A percentile compares a stretch with the other conserved stretches of the same genome.
Conservation (phyloP, 2,329 filamentous ascomycete genomes). For the Aspergillus vadensis region DNA sequence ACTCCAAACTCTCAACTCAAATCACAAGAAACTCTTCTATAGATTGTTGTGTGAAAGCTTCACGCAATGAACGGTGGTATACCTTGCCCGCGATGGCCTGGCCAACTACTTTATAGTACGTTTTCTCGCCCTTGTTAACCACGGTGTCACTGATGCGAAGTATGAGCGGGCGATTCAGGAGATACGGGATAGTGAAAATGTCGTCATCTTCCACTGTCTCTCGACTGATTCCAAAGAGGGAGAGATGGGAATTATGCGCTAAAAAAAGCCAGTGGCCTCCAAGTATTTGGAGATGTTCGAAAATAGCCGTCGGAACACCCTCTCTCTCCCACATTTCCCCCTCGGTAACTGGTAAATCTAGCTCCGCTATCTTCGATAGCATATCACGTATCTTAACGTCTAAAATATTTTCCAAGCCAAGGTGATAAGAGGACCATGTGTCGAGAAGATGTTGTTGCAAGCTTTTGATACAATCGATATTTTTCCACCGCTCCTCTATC, state of each 20-base stretch:
- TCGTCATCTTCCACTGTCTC: neutral
- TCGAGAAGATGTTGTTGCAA: no score
- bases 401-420: no score
- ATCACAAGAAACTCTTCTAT: neutral
- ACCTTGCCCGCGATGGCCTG: neutral
- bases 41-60: neutral
- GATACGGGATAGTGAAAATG: neutral
- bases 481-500: neutral
- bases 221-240: neutral
- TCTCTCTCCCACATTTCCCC: no score
- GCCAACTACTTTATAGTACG: neutral
- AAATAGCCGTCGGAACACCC: no score
- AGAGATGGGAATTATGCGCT: neutral
- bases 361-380: no score
- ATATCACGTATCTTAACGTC: no score
- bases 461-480: no score
- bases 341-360: no score
- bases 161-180: neutral
- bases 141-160: neutral
- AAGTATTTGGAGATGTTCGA: neutral
- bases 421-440: no score
- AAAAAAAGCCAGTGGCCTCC: neutral
- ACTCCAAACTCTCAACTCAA: neutral
- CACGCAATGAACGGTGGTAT: neutral
- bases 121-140: neutral